These are phyloP conservation scores for Salvia sclarea DNA, from an alignment of 305 asterid species.

Conservation along the genomic window DNA sequence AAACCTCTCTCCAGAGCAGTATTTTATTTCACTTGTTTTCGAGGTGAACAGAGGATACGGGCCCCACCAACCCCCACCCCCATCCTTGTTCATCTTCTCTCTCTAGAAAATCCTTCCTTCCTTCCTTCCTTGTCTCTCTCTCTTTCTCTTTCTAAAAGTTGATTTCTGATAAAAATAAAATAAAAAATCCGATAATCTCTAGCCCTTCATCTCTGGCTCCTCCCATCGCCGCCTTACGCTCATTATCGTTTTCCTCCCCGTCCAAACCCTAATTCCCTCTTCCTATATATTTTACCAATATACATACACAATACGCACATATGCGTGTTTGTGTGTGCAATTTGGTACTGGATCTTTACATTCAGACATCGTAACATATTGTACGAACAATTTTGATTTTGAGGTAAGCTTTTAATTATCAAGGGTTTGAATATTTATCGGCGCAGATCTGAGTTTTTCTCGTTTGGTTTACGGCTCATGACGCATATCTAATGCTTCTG, in stretches of 20 bases:
- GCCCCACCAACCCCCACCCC: constrained; percentile 29
- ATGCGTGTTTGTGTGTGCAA: constrained; percentile 15
- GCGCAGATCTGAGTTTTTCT: neutral
- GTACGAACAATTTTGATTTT: neutral
- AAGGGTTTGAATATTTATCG: neutral
- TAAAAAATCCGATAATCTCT: constrained; percentile 3
- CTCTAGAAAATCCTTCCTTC: constrained; percentile 10
- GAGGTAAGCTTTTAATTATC: constrained; percentile 20
- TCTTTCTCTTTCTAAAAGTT: constrained; percentile 16
- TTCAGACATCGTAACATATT: constrained; percentile 9
- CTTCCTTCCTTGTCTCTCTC: constrained; percentile 21
- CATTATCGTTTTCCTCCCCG: constrained; percentile 31
- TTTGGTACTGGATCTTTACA: constrained; percentile 13
- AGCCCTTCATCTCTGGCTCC: constrained; percentile 24
- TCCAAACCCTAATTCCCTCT: constrained; percentile 34
- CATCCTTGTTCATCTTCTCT: constrained; percentile 38
- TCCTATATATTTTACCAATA: neutral
- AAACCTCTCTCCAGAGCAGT: constrained; percentile 9
- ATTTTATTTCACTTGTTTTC: constrained; percentile 1
- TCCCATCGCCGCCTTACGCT: constrained; percentile 39
- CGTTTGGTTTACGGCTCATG: neutral
- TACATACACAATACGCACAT: constrained; percentile 6
- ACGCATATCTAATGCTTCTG: neutral
- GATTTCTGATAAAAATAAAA: neutral
- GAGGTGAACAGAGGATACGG: constrained; percentile 42